Conservation (phyloP, 768 basidiomycete genomes). For the Podaxis sp. region DNA sequence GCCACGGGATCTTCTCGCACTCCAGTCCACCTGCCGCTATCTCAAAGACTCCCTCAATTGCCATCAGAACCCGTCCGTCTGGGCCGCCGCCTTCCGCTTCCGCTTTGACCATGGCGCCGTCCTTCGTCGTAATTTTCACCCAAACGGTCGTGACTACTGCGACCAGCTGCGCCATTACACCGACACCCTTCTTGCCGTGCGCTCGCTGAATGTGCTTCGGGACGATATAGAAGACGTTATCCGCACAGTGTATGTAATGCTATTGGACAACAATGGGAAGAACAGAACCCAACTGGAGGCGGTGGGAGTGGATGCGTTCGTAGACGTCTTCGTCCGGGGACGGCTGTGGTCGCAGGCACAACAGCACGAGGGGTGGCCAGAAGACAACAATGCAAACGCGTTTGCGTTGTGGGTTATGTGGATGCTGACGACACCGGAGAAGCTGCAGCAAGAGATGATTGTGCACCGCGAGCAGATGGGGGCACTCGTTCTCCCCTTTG, state of each 20-base stretch:
- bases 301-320: conserved; percentile 48
- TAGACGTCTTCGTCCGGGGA: conserved; percentile 43
- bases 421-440: conserved; percentile 44
- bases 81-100: conserved; percentile 50
- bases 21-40: conserved; percentile 44
- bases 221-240: conserved; percentile 31
- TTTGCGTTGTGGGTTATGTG: conserved; percentile 66
- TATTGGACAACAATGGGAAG: conserved; percentile 68
- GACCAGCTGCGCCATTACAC: conserved; percentile 37
- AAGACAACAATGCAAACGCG: conserved; percentile 46
- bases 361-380: conserved; percentile 53
- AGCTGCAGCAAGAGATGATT: conserved; percentile 26
- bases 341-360: conserved; percentile 43
- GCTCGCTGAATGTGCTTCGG: conserved; percentile 16
- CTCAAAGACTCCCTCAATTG: conserved; percentile 37
- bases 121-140: conserved; percentile 47
- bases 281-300: conserved; percentile 57
- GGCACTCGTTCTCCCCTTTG: conserved; percentile 28
- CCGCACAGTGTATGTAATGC: conserved; percentile 43
- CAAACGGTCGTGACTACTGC: conserved; percentile 29
- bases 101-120: conserved; percentile 59
- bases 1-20: conserved; percentile 44
- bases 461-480: conserved; percentile 30
- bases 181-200: conserved; percentile 39
- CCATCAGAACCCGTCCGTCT: conserved; percentile 38